Base-by-base conservation (phyloP, 2,329 filamentous ascomycete species). In the Acarospora socialis region DNA sequence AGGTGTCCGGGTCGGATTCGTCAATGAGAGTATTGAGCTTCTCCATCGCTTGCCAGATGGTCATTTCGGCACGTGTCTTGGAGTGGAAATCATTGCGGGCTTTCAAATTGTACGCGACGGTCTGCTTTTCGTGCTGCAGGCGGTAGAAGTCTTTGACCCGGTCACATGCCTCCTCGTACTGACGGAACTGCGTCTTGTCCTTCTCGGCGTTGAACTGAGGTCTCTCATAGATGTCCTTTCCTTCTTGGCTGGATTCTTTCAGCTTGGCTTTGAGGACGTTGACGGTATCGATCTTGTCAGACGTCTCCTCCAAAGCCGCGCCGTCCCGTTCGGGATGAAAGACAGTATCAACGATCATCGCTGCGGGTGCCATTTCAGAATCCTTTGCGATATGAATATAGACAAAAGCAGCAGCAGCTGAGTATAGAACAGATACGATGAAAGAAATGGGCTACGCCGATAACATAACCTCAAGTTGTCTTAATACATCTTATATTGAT, bases 1-100 rank as follows among this genome's bases (percentile, higher is more conserved):
- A 73, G 27, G 84, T 92, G 60, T 93, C 83, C 2, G 84, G 84
- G 60, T 93, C 84, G 13, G 77, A 84, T 57, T 92, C 81, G 59
- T 93, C 84, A 54, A 92, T 80, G 32, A 92, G 69, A 0, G 79
- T 83, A 67, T 92, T 82, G 49, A 92, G 76, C 58, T 83, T 86
- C 68, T 92, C 81, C 60, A 92, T 90, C 13, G 84, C 84, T 54
- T 92, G 66, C 84, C 83, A 92, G 53, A 92, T 68, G 40, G 76
- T 78, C 80, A 92, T 82, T 54, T 79, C 68, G 10, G 77, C 73
- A 33, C 79, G 72, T 2, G 69, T 69, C 39, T 74, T 70, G 42
- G 65, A 66, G 54, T 74, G 61, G 60, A 83, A 81, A 33, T 68
- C 61, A 45, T 78, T 73, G 34, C 84, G 80, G 9, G 80, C 81